Evolutionary conservation across 495 filamentous ascomycete species (phyloP).

Genomic region (Neurospora sp.): DNA sequence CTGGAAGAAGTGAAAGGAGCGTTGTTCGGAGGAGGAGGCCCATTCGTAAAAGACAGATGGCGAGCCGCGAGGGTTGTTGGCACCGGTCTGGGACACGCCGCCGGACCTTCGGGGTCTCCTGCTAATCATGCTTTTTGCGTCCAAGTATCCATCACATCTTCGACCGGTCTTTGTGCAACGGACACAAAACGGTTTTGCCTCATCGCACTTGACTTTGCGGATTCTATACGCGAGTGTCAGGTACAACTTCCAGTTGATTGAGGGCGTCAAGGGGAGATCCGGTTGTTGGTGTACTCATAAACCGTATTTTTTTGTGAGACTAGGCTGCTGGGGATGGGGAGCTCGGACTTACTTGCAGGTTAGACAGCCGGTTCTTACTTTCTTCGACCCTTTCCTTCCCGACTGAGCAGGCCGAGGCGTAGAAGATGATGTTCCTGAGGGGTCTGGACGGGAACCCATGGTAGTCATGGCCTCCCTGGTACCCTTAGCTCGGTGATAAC

Average conservation of each 20-base stretch:
- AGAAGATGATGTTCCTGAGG: slow-evolving; percentile 6
- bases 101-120: slow-evolving; percentile 18
- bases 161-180: slow-evolving; percentile 36
- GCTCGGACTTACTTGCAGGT: slow-evolving; percentile 26
- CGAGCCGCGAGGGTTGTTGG: slow-evolving; percentile 8
- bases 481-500: background rate
- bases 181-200: slow-evolving; percentile 32
- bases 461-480: background rate
- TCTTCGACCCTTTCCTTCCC: slow-evolving; percentile 26
- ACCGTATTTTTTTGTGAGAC: background rate
- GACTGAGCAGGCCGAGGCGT: slow-evolving; percentile 9
- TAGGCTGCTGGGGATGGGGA: background rate
- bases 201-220: slow-evolving; percentile 36
- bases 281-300: background rate
- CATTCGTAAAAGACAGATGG: slow-evolving; percentile 16
- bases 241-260: background rate
- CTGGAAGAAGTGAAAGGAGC: slow-evolving; percentile 45
- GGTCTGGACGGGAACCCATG: background rate
- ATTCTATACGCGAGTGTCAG: slow-evolving; percentile 12
- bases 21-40: slow-evolving; percentile 25
- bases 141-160: slow-evolving; percentile 35
- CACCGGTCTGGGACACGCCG: background rate
- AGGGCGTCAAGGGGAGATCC: background rate
- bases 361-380: slow-evolving; percentile 27
- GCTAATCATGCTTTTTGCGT: slow-evolving; percentile 18